Base-by-base conservation (phyloP, 345 rosid species). In the Camelina sativa region DNA sequence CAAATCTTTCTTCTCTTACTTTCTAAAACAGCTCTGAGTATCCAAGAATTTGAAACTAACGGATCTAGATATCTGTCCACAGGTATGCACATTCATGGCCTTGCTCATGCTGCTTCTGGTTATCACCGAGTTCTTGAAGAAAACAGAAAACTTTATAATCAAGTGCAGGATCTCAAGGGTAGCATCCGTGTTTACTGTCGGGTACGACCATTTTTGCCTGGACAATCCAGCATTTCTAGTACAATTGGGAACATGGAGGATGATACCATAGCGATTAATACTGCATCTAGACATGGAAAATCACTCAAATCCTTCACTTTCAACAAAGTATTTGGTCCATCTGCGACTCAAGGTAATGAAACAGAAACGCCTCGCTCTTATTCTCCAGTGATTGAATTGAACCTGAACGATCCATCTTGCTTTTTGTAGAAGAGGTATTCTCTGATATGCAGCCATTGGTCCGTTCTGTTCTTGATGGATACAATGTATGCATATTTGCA, bases 401-500 rank as follows among this genome's bases (percentile, higher is more conserved):
- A 57, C 41, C 61, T 69, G 37, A 79, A 69, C 22, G 58, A 13
- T 69, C 34, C 52, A 22, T 48, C 60, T 69, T 53, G 38, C 63
- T 67, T 64, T 72, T 77, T 84, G 88, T 88, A 95, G 99, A 83
- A 81, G 99, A 92, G 70, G 97, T 95, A 59, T 95, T 95, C 82
- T 84, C 91, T 41, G 99, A 95, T 79, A 95, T 93, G 91, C 92
- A 90, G 86, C 99, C 99, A 53, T 67, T 95, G 68, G 79, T 95
- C 77, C 97, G 99, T 51, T 91, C 99, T 15, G 99, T 87, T 81
- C 91, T 95, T 59, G 99, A 95, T 71, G 99, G 99, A 30, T 95
- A 83, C 80, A 95, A 92, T 79, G 97, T 95, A 34, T 95, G 99
- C 84, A 95, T 95, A 82, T 95, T 95, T 90, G 99, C 99, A 65